Conservation (phyloP, 495 filamentous ascomycete genomes). For the Halenospora varia region DNA sequence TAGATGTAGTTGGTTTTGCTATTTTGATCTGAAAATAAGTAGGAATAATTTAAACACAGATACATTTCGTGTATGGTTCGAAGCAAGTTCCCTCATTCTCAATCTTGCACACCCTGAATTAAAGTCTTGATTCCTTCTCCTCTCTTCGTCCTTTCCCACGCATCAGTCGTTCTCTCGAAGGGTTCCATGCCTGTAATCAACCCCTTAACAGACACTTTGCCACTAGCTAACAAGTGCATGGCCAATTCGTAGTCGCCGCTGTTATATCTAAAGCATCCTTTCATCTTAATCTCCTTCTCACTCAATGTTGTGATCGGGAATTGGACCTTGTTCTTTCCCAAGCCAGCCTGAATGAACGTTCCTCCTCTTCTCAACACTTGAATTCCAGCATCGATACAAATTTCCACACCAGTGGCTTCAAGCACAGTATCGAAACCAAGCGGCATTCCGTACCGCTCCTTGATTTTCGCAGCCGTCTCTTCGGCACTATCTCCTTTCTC, state of each 20-base stretch:
- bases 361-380: conserved; percentile 69
- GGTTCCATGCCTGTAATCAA: conserved; percentile 65
- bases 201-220: conserved; percentile 64
- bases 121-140: conserved; percentile 83
- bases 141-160: conserved; percentile 71
- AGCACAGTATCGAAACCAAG: conserved; percentile 73
- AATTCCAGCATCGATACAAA: conserved; percentile 69
- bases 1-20: too few species aligned
- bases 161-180: conserved; percentile 70
- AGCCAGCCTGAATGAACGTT: conserved; percentile 77
- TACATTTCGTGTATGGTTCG: too few species aligned
- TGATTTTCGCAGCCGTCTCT: conserved; percentile 58
- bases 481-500: conserved; percentile 45
- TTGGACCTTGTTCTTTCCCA: conserved; percentile 71
- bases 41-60: too few species aligned
- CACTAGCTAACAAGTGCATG: conserved; percentile 59
- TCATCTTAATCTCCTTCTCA: conserved; percentile 75
- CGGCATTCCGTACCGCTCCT: conserved; percentile 41
- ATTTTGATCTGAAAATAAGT: too few species aligned
- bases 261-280: conserved; percentile 80
- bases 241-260: conserved; percentile 78
- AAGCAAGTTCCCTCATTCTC: too few species aligned
- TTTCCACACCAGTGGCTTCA: conserved; percentile 79
- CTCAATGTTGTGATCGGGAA: conserved; percentile 81
- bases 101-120: conserved; percentile 54